phyloP scores from a whole-genome alignment of 1,284 basidiomycete genomes.

The Heterobasidion parviporum region DNA sequence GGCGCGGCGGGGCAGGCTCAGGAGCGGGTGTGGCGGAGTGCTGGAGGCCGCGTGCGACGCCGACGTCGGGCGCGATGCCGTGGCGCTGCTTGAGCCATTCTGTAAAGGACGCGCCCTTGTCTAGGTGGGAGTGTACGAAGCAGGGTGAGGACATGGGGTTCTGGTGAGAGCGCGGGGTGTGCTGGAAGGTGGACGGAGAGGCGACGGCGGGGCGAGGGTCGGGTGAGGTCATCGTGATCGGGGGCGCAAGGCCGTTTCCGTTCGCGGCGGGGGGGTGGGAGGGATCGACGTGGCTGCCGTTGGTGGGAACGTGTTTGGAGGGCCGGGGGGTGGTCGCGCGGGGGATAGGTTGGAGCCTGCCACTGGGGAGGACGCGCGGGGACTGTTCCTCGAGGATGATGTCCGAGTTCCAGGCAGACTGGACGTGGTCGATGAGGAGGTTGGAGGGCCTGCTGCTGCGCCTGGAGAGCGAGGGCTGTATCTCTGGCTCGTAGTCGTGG shows the following conservation, averaged over 20 bases:
- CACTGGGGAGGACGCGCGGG: slow-evolving; percentile 15
- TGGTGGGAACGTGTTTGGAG: background rate
- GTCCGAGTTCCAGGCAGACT: slow-evolving; percentile 18
- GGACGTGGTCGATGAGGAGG: slow-evolving; percentile 18
- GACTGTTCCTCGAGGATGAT: slow-evolving; percentile 23
- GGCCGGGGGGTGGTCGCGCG: slow-evolving; percentile 9
- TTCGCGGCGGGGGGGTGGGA: background rate
- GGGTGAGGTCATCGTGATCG: background rate
- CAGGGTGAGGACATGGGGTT: slow-evolving; percentile 51
- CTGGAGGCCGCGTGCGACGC: slow-evolving; percentile 41
- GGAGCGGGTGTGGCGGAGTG: slow-evolving; percentile 8
- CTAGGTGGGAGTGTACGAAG: slow-evolving; percentile 80
- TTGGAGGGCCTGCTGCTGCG: slow-evolving; percentile 21
- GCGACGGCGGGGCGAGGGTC: background rate
- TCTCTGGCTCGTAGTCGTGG: slow-evolving; percentile 16
- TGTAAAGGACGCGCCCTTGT: slow-evolving; percentile 63
- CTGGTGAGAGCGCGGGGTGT: background rate
- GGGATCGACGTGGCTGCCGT: background rate
- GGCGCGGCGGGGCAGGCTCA: background rate
- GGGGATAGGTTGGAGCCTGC: slow-evolving; percentile 5
- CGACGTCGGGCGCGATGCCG: slow-evolving; percentile 30
- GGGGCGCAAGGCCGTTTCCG: background rate
- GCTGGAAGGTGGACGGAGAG: background rate
- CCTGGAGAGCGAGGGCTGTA: slow-evolving; percentile 24
- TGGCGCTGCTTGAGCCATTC: slow-evolving; percentile 55